Evolutionary conservation across 371 early-diverging fungal genomes (phyloP), one percentile per base, ranked within the genome.

Genomic region (Apophysomyces elegans): DNA sequence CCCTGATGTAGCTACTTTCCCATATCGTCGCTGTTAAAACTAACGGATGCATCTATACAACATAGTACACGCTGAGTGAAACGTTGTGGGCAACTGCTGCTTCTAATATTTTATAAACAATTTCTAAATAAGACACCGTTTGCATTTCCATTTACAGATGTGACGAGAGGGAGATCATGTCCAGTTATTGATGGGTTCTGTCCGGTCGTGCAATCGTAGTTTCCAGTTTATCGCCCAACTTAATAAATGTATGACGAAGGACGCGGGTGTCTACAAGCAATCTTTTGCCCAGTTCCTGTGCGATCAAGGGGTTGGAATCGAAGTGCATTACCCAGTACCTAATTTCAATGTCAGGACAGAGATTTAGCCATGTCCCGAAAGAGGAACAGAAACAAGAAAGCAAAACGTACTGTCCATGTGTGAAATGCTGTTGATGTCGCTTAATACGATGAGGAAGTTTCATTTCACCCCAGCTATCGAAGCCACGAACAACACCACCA

Each of bases 321-420:
- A 93, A 94, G 63, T 89, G 90, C 91, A 94, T 91, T 35, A 89
- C 67, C 86, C 86, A 91, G 68, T 89, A 91, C 54, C 90, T 90
- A 64, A 45, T 46, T 12, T 39, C n/a, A 5, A 3, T 36, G 8
- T 38, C 8, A 56, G 56, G 16, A 47, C 21, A 58, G 7, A 54
- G 47, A 43, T 36, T 11, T 44, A 4, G 32, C 14, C 58, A 18
- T 54, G 35, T 61, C 50, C 12, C 56, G 32, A 26, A 26, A 26
- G 32, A 26, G 32, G 32, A 26, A 26, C 32, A 26, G 32, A 26
- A 26, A 26, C 32, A 26, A 26, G 32, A 26, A 26, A 26, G 32
- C 1, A 16, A 11, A 47, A 47, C 86, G 56, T 79, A 89, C 90
- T 83, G 80, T 77, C 90, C 91, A 37, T 86, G 74, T 9, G 76